These are phyloP conservation scores for Cercospora sp. DNA, from an alignment of 2,329 filamentous ascomycete species.

Conservation along the genomic window DNA sequence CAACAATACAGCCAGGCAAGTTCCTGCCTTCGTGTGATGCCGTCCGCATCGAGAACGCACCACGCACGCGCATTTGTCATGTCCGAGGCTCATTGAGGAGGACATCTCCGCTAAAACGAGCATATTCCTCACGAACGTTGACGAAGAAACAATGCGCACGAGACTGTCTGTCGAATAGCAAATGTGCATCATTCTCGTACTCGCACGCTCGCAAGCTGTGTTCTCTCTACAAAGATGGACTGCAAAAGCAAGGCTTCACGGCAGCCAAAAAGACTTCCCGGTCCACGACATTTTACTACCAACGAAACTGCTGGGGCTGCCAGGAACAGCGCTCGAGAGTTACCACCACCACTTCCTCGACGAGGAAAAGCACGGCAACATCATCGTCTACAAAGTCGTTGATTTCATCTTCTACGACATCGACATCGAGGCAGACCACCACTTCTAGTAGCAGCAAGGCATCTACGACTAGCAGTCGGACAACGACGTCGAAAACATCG, in stretches of 20 bases:
- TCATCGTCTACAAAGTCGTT: not conserved
- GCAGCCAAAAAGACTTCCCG: not conserved
- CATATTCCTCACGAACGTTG: not conserved
- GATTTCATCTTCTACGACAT: not conserved
- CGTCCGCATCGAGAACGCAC: not conserved
- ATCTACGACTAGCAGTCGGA: not conserved
- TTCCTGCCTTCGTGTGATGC: not conserved
- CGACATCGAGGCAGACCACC: not conserved
- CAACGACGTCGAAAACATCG: not conserved
- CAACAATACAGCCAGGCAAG: not conserved
- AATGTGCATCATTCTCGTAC: not conserved
- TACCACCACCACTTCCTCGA: not conserved
- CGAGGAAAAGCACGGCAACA: not conserved
- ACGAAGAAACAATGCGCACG: not conserved
- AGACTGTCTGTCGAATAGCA: not conserved
- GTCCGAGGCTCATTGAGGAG: not conserved
- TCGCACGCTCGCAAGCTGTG: not conserved
- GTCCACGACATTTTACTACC: not conserved
- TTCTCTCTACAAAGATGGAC: not conserved
- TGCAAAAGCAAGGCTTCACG: not conserved
- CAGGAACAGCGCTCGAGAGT: not conserved
- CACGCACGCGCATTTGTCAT: not conserved
- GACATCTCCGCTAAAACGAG: not conserved
- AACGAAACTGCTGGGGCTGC: slow-evolving; percentile 1
- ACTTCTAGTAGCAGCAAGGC: not conserved